phyloP scores from a whole-genome alignment of 768 basidiomycete genomes.

The Serendipita sp. region DNA sequence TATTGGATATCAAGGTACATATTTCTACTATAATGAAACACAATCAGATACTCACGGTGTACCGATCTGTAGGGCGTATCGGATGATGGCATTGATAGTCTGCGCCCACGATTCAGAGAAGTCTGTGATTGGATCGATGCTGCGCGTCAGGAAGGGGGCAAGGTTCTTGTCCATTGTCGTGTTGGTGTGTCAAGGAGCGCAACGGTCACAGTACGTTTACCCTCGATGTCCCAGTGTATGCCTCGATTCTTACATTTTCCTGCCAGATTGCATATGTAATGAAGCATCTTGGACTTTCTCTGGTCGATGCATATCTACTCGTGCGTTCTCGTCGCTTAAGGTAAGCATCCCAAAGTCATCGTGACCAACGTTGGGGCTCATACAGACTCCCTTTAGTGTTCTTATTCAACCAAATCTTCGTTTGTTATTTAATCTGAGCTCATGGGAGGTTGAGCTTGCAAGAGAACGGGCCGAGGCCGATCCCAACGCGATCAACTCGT shows the following conservation, averaged over 20 bases:
- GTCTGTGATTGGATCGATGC: constrained; percentile 90
- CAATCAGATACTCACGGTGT: not conserved
- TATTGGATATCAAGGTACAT: constrained; percentile 59
- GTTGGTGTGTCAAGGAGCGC: constrained; percentile 96
- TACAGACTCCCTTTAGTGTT: constrained; percentile 25
- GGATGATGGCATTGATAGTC: constrained; percentile 91
- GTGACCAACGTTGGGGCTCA: not conserved
- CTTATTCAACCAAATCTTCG: constrained; percentile 92
- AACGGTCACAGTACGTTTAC: constrained; percentile 59
- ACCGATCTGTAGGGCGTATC: constrained; percentile 40
- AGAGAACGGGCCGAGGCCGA: constrained; percentile 30
- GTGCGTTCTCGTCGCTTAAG: constrained; percentile 78
- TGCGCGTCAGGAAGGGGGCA: constrained; percentile 67
- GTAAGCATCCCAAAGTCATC: constrained; percentile 6
- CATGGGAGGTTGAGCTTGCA: constrained; percentile 92
- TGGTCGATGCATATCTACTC: constrained; percentile 87
- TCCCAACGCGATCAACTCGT: not conserved
- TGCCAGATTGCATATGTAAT: constrained; percentile 86
- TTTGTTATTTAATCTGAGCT: constrained; percentile 85
- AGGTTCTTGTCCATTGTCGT: constrained; percentile 90
- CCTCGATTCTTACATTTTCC: not conserved
- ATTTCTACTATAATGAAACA: constrained; percentile 2
- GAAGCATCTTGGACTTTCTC: constrained; percentile 70
- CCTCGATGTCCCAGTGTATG: not conserved
- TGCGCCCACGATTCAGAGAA: constrained; percentile 73